phyloP scores from a whole-genome alignment of 306 rosid genomes.

The Castanea crenata region DNA sequence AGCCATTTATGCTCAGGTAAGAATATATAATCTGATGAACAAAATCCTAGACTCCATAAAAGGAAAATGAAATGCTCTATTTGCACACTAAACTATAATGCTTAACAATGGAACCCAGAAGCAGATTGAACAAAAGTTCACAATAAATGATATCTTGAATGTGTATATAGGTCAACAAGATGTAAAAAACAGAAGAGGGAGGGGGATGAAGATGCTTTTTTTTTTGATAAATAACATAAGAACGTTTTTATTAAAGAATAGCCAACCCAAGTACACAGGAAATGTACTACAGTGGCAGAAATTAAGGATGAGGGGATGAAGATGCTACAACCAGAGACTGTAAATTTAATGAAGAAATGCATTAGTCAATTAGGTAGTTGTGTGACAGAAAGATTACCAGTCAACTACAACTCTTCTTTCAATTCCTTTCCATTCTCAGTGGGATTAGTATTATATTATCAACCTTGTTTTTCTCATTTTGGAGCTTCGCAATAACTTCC shows the following conservation, averaged over 20 bases:
- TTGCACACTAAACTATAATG: not conserved
- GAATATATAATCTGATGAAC: not conserved
- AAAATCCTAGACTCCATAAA: not conserved
- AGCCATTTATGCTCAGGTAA: too few species aligned
- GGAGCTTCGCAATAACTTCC: constrained; percentile 54
- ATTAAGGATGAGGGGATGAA: too few species aligned
- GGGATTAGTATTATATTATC: constrained; percentile 26
- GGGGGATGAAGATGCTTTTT: not conserved
- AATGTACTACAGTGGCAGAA: too few species aligned
- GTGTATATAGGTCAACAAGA: not conserved
- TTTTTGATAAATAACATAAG: too few species aligned
- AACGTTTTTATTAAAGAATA: too few species aligned
- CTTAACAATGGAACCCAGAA: not conserved
- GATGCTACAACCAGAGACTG: not conserved
- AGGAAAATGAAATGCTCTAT: not conserved
- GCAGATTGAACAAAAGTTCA: not conserved
- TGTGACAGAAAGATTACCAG: not conserved
- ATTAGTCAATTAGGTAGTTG: not conserved
- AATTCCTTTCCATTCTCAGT: constrained; percentile 20
- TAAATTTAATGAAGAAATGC: not conserved
- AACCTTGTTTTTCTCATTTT: constrained; percentile 33
- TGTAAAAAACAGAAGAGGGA: not conserved
- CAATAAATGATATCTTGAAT: not conserved
- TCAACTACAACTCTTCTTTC: constrained; percentile 67
- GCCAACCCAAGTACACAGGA: too few species aligned